Percentiles rank a stretch among this genome's conserved stretches.
These are phyloP conservation scores for Suhomyces anneliseae DNA, from an alignment of 1,139 yeast species.

Conservation along the genomic window DNA sequence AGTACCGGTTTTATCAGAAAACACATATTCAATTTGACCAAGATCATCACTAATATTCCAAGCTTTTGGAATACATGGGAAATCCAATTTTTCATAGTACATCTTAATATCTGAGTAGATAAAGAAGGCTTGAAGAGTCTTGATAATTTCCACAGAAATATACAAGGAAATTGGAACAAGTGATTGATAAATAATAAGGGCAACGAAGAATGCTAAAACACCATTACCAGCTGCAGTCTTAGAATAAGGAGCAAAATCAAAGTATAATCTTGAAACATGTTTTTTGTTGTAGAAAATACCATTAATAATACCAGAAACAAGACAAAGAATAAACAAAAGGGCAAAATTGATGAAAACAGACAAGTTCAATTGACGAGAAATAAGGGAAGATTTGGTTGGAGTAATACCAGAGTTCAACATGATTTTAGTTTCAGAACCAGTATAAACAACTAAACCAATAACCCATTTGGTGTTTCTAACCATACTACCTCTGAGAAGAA, in stretches of 20 bases:
- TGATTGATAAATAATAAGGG: conserved; percentile 84
- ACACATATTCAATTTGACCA: conserved; percentile 94
- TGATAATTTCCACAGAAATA: conserved; percentile 91
- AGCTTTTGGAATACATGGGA: conserved; percentile 93
- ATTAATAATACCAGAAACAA: conserved; percentile 78
- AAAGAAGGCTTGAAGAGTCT: conserved; percentile 91
- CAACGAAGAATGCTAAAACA: conserved; percentile 81
- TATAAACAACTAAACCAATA: conserved; percentile 82
- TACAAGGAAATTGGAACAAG: conserved; percentile 94
- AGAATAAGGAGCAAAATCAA: conserved; percentile 58
- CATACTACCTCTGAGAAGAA: conserved; percentile 87
- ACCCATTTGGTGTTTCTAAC: conserved; percentile 93
- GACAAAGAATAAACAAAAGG: conserved; percentile 73
- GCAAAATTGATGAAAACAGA: conserved; percentile 79
- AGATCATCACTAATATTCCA: conserved; percentile 98
- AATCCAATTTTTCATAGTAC: conserved; percentile 83
- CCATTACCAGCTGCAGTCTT: conserved; percentile 74
- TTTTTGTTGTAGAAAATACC: conserved; percentile 65
- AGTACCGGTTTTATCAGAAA: conserved; percentile 97
- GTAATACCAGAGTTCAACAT: conserved; percentile 93
- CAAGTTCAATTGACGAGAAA: conserved; percentile 78
- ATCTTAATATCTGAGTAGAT: conserved; percentile 84
- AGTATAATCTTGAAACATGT: conserved; percentile 60
- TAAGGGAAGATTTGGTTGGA: conserved; percentile 84
- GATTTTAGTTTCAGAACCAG: conserved; percentile 89